Evolutionary conservation across 768 basidiomycete genomes (phyloP).

Genomic region (Tylopilus cervinicoccineus): DNA sequence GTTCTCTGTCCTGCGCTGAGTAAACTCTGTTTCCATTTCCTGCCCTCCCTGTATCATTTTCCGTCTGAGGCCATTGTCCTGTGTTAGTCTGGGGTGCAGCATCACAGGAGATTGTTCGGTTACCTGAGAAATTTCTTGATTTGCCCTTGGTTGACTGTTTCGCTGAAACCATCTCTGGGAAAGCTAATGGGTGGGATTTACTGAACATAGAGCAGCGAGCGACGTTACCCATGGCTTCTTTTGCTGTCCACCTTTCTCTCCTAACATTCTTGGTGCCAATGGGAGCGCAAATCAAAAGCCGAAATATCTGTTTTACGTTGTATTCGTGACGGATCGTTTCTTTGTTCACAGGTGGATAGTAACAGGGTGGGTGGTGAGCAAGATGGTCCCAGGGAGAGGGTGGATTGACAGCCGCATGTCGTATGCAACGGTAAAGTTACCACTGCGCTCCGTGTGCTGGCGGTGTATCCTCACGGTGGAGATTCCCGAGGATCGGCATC

Average conservation of each 20-base stretch:
- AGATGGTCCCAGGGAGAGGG: neutral
- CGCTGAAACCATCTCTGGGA: neutral
- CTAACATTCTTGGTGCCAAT: neutral
- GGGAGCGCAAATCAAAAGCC: neutral
- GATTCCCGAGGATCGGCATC: neutral
- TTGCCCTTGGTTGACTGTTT: neutral
- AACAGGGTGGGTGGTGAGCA: too few species aligned
- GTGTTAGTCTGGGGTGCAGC: neutral
- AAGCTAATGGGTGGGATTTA: neutral
- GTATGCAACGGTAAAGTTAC: neutral
- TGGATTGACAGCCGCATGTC: too few species aligned
- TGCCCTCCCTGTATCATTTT: neutral
- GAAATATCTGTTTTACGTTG: neutral
- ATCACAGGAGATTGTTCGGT: neutral
- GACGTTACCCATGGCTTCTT: neutral
- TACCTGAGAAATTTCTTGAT: neutral
- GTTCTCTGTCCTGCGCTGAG: too few species aligned
- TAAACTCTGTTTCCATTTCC: too few species aligned
- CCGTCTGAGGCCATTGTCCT: neutral
- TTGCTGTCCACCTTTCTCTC: too few species aligned
- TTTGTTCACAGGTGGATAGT: neutral
- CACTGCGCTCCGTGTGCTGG: neutral
- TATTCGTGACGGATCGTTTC: neutral
- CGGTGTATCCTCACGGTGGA: neutral
- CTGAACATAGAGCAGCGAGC: neutral